Base-by-base conservation (phyloP, 306 rosid genomes). In the Quercus suber region DNA sequence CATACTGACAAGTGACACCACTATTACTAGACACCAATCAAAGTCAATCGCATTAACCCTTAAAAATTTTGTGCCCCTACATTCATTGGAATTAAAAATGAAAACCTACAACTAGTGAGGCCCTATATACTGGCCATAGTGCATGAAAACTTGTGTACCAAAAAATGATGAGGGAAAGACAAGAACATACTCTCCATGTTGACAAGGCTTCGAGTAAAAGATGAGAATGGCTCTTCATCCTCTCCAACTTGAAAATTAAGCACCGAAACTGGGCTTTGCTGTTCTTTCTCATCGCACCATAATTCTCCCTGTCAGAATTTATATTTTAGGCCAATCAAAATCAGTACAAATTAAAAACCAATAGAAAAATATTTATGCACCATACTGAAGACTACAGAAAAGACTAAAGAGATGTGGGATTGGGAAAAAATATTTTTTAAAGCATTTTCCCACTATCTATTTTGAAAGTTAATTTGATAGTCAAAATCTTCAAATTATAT, bases 251-350 rank as follows among this genome's bases (percentile, higher is more conserved):
- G 83, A 83, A 69, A 84, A 77, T 73, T 63, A 9, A 92, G 88
- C 77, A 92, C 93, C 18, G 94, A 92, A 69, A 92, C 85, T 55
- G 97, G 94, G 73, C 93, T 92, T 20, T 84, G 77, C 52, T 86
- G 87, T 43, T 88, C 94, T 67, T 84, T 80, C 57, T 89, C 92
- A 37, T 87, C 82, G n/a, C 79, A 68, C 57, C 56, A 35, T 15
- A 28, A 55, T 31, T 45, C 73, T 37, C 55, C 83, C 88, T 90
- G 83, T 58, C 23, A 68, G 25, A 15, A 78, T 69, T 21, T 31
- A 81, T 41, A 7, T 41, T 7, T 21, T 27, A 15, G 13, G 31
- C 37, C 65, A 56, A 35, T 73, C 28, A 52, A 31, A 82, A 71
- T 25, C 10, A 27, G 65, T 2, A 56, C 13, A 37, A 41, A 33